Conservation (phyloP, 352 stramenopile genomes). For the Pythium brassicae region DNA sequence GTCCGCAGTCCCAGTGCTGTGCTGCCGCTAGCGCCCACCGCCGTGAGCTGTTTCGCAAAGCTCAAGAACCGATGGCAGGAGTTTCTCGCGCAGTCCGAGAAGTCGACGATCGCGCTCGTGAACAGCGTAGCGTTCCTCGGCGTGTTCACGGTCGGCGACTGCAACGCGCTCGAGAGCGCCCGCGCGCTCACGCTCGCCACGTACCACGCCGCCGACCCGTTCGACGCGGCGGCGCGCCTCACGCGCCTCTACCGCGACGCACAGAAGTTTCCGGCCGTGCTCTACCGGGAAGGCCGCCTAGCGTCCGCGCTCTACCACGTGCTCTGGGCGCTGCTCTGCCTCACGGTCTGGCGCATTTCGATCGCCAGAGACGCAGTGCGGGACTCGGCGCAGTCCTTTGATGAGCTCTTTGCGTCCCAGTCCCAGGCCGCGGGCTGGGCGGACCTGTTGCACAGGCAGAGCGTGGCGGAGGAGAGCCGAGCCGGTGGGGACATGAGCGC, state of each 20-base stretch:
- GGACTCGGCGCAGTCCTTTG: constrained; percentile 19
- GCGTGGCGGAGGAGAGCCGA: too few species aligned
- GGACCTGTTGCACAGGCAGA: background rate
- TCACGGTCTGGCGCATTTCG: constrained; percentile 26
- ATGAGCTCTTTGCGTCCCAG: constrained; percentile 16
- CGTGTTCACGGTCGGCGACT: constrained; percentile 6
- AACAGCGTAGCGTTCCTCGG: background rate
- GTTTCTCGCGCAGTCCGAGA: background rate
- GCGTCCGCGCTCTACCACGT: constrained; percentile 8
- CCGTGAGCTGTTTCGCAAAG: background rate
- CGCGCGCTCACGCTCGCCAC: constrained; percentile 15
- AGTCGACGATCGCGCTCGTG: constrained; percentile 3
- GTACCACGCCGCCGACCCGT: constrained; percentile 28
- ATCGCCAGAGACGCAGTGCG: constrained; percentile 23
- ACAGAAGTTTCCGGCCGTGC: constrained; percentile 1
- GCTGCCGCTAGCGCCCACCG: background rate
- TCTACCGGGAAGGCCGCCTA: constrained; percentile 18
- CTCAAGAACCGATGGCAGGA: background rate
- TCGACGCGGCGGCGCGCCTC: constrained; percentile 22
- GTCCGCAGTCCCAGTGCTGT: too few species aligned
- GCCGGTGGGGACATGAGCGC: too few species aligned
- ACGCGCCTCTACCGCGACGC: constrained; percentile 20
- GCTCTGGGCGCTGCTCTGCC: constrained; percentile 14
- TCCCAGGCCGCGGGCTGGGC: constrained; percentile 10
- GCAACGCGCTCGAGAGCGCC: constrained; percentile 12